Evolutionary conservation across 192 early-diverging fungal genomes (phyloP), one percentile per base, ranked within the genome.

Genomic region (Phlyctochytrium arcticum): DNA sequence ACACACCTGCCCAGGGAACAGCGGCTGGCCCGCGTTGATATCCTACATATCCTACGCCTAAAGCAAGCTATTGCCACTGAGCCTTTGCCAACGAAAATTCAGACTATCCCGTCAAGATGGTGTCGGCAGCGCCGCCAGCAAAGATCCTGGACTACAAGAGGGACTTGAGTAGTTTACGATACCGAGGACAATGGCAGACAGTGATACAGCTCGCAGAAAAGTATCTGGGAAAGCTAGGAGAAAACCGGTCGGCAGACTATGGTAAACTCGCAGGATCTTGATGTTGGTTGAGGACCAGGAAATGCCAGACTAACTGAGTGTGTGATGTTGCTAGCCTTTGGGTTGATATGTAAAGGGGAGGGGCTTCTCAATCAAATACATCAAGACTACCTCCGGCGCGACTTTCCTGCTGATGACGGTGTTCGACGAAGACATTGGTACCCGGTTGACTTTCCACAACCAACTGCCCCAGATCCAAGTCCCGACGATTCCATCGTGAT

Each of bases 91-190:
- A n/a, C n/a, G n/a, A n/a, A n/a, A n/a, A n/a, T n/a, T n/a, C n/a
- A n/a, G n/a, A n/a, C n/a, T n/a, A n/a, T n/a, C n/a, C n/a, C n/a
- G n/a, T n/a, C n/a, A n/a, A n/a, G n/a, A n/a, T n/a, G n/a, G n/a
- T n/a, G n/a, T n/a, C n/a, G n/a, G n/a, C n/a, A n/a, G n/a, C n/a
- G n/a, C n/a, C n/a, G n/a, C n/a, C n/a, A n/a, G n/a, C n/a, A 48
- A 67, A 67, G 35, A 46, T 67, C 27, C 12, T 57, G 23, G n/a
- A 23, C 50, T 7, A 54, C 51, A 62, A 75, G 68, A 24, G 26
- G 21, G 62, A 70, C 17, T 70, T 75, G 46, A 62, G 70, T 36
- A 35, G 47, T 23, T 60, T 65, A 31, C 23, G 73, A 17, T 36
- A 29, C 23, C 51, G 46, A 27, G 65, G 61, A 8, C 62, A 69